Conservation (phyloP, 2,329 filamentous ascomycete genomes). For the Dothiorella sarmentorum region DNA sequence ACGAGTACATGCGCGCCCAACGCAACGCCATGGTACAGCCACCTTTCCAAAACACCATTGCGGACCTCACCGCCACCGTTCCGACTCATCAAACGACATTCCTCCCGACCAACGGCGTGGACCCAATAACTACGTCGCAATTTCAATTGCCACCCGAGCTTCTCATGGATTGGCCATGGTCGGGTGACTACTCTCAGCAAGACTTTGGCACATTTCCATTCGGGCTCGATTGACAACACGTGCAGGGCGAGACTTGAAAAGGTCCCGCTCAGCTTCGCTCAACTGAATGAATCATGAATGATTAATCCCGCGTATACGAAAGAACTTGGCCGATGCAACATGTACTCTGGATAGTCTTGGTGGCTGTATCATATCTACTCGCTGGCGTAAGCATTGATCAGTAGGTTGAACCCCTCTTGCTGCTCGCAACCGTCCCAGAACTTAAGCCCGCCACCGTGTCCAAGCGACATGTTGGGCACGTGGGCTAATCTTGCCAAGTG, state of each 20-base stretch:
- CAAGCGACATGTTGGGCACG: background rate
- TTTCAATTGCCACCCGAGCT: conserved; percentile 42
- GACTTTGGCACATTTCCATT: conserved; percentile 15
- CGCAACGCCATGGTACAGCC: conserved; percentile 21
- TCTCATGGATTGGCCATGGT: conserved; percentile 43
- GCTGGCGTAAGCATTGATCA: background rate
- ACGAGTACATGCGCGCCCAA: conserved; percentile 39
- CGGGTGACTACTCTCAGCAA: conserved; percentile 15
- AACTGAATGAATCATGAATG: background rate
- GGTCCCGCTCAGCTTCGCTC: background rate
- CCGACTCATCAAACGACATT: background rate
- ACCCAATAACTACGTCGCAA: conserved; percentile 20
- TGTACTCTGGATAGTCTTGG: background rate
- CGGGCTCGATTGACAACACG: background rate
- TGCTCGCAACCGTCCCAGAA: background rate
- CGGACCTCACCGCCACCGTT: conserved; percentile 14
- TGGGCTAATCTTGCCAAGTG: background rate
- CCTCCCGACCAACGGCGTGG: background rate
- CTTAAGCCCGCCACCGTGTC: background rate
- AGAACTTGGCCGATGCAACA: background rate
- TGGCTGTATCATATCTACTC: background rate
- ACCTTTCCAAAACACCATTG: conserved; percentile 21
- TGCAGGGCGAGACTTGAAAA: no score
- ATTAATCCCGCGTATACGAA: background rate
- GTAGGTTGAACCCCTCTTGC: background rate